phyloP scores from a whole-genome alignment of 306 rosid genomes.

The Cyamopsis tetragonoloba region DNA sequence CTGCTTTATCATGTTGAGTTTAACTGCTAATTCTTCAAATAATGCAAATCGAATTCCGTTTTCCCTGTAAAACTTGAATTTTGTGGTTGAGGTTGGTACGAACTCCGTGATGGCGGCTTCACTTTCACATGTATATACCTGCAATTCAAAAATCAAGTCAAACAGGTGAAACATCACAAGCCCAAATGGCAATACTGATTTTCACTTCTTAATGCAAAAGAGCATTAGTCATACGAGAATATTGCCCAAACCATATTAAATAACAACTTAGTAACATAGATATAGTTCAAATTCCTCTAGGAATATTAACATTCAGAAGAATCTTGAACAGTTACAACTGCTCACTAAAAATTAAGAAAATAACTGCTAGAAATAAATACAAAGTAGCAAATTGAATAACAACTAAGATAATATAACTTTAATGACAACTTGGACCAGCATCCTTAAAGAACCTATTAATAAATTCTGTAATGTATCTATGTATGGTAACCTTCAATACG shows the following conservation, averaged over 20 bases:
- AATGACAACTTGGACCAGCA: constrained; percentile 4
- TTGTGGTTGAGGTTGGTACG: constrained; percentile 62
- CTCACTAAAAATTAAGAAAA: background rate
- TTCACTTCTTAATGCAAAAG: background rate
- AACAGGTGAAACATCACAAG: background rate
- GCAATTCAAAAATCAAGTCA: constrained; percentile 18
- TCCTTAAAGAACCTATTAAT: background rate
- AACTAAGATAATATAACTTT: background rate
- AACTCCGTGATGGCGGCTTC: constrained; percentile 63
- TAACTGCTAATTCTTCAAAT: constrained; percentile 23
- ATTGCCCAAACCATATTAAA: background rate
- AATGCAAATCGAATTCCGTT: constrained; percentile 29
- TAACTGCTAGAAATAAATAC: background rate
- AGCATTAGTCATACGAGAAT: background rate
- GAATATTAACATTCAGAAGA: constrained; percentile 2
- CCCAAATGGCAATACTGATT: constrained; percentile 1
- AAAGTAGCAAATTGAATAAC: background rate
- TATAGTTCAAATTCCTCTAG: constrained; percentile 2
- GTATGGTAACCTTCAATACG: background rate
- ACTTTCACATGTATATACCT: constrained; percentile 78
- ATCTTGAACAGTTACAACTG: background rate
- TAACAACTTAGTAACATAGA: constrained; percentile 10
- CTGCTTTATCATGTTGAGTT: constrained; percentile 34
- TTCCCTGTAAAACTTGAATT: constrained; percentile 50
- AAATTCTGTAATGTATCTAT: background rate